A percentile compares a stretch with the other conserved stretches of the same genome.
Conservation (phyloP, 441 rosid species). For the Geranium incanum region DNA sequence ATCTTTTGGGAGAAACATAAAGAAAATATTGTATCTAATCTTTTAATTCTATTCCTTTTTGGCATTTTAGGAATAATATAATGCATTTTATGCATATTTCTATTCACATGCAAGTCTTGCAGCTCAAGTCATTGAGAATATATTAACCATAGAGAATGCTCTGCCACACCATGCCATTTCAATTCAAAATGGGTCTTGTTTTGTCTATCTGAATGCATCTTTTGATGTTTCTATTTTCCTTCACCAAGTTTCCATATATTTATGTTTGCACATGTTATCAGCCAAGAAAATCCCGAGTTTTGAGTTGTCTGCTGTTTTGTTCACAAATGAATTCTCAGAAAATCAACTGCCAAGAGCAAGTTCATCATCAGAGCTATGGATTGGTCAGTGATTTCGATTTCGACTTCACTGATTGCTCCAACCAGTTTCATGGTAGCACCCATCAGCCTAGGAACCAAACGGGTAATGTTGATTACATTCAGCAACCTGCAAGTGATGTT, state of each 20-base stretch:
- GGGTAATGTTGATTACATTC: background rate
- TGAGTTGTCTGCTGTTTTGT: slow-evolving; percentile 2
- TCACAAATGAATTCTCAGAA: slow-evolving; percentile 37
- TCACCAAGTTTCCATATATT: background rate
- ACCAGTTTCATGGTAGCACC: slow-evolving; percentile 21
- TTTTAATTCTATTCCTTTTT: background rate
- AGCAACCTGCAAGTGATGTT: background rate
- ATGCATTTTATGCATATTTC: background rate
- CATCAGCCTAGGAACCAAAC: slow-evolving; percentile 19
- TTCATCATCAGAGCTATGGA: slow-evolving; percentile 24
- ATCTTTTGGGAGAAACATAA: background rate
- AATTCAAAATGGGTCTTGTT: background rate
- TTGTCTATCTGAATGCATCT: slow-evolving; percentile 5
- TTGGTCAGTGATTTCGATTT: slow-evolving; percentile 24
- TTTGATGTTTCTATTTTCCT: background rate
- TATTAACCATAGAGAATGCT: background rate
- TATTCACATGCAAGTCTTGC: slow-evolving; percentile 6
- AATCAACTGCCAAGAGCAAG: slow-evolving; percentile 24
- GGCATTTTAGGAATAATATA: background rate
- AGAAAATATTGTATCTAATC: background rate
- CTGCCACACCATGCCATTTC: background rate
- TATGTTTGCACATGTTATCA: background rate
- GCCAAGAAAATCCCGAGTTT: background rate
- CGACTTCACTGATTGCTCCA: slow-evolving; percentile 24
- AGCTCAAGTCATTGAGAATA: background rate